Base-by-base conservation (phyloP, 495 filamentous ascomycete genomes). In the Neurospora sp. region DNA sequence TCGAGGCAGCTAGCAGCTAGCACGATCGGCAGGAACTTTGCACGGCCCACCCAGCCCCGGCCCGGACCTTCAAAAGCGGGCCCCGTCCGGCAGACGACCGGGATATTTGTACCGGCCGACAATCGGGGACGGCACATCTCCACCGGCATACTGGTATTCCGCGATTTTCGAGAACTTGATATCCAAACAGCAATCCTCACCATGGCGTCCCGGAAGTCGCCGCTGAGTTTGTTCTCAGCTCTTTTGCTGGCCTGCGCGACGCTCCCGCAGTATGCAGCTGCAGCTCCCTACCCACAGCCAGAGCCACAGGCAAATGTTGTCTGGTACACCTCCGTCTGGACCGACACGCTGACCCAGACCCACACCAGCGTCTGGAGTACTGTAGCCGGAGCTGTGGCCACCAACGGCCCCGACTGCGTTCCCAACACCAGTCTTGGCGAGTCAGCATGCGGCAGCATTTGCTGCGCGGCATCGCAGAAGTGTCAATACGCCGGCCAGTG, bases 401-500 rank as follows among this genome's bases (percentile, higher is more conserved):
- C 81, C 40, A 79, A 81, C n/a, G 81, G 79, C 9, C 81, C 82
- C 22, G 84, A 83, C 44, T 96, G 93, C 82, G 80, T 86, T 22
- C 82, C 84, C 9, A 76, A 77, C 10, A 75, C 70, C 48, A 84
- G 86, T 1, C 77, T 89, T 4, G 89, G 88, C 69, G 86, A 94
- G 79, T 86, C 83, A 3, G 85, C 85, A 1, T 97, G 94, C 78
- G 94, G 93, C 10, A 81, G 74, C 39, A 89, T 88, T 72, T 97
- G 94, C 83, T 97, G 94, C 79, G 87, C 88, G 16, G 85, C 83
- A 70, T 88, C 87, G 70, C 91, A 94, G 79, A 89, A 89, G 75
- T 97, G 94, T 79, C 82, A 80, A 5, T 76, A 74, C 31, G 59
- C 76, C 0, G 84, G 83, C 18, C 82, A 88, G 74, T 92, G 90